A percentile compares a stretch with the other conserved stretches of the same genome.
phyloP scores from a whole-genome alignment of 371 early-diverging fungal genomes.

The Choanephora cucurbitarum region DNA sequence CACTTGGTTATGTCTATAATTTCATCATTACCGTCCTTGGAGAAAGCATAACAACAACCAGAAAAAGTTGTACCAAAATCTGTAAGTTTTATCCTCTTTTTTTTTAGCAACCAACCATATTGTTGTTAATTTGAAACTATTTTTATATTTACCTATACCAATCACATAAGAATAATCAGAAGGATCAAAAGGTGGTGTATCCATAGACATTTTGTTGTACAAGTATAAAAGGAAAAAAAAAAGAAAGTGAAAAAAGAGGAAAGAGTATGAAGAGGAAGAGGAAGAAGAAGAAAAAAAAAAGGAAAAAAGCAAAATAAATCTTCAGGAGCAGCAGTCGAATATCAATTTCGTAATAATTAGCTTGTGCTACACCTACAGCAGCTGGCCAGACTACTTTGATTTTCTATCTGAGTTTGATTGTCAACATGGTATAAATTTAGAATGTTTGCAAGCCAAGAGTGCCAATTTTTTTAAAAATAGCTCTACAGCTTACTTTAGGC shows the following conservation, averaged over 20 bases:
- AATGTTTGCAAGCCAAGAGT: too few species aligned
- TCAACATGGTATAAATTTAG: too few species aligned
- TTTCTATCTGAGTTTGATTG: too few species aligned
- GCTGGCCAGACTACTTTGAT: too few species aligned
- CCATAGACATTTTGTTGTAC: conserved; percentile 24
- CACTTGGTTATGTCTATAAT: conserved; percentile 52
- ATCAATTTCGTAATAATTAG: not conserved
- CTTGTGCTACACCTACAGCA: not conserved
- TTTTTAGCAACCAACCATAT: not conserved
- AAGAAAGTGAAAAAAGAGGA: conserved; percentile 2
- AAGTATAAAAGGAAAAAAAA: conserved; percentile 7
- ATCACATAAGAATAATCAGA: conserved; percentile 51
- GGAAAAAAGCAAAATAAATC: not conserved
- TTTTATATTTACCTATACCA: conserved; percentile 42
- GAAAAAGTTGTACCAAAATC: conserved; percentile 66
- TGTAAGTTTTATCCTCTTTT: conserved; percentile 8
- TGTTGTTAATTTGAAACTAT: too few species aligned
- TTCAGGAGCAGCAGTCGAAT: conserved; percentile 1
- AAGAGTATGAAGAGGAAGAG: conserved; percentile 5
- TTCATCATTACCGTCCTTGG: conserved; percentile 51
- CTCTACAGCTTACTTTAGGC: too few species aligned
- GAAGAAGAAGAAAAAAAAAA: conserved; percentile 1
- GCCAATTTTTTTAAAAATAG: too few species aligned
- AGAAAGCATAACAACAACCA: conserved; percentile 54
- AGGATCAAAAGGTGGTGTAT: conserved; percentile 42